Base-by-base conservation (phyloP, 2,329 filamentous ascomycete genomes). In the Calonectria ilicicola region DNA sequence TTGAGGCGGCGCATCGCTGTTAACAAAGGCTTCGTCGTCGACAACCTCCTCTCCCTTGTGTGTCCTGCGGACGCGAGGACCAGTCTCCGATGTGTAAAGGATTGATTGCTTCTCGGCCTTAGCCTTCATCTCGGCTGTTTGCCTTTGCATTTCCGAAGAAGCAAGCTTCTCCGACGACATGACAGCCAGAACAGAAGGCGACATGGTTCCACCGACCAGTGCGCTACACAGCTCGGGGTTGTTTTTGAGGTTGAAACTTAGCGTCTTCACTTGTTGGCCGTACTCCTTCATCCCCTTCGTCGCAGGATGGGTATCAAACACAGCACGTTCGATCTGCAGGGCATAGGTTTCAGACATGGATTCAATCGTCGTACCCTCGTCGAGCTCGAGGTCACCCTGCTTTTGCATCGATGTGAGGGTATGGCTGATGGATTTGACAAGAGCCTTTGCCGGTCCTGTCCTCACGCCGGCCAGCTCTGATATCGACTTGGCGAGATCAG, bases 21-120 rank as follows among this genome's bases (percentile, higher is more conserved):
- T 81, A n/a, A 83, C 72, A 44, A 84, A 82, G n/a, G 85, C 88
- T 40, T 97, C 95, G 56, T 93, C 92, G 74, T 96, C 95, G 19
- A 98, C 89, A 19, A 98, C 84, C 81, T 98, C 97, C 71, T 98
- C 96, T 15, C 97, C 97, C 83, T 98, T 98, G 86, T 98, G 96
- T 2, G 96, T 98, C 77, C 94, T 92, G 79, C 95, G 91, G 69
- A 98, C 93, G 3, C 95, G 92, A 5, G 96, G 95, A 62, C 91
- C 89, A 1, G 83, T 82, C 21, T 94, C 91, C 23, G 94, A 91
- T 17, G 95, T 91, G 72, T 96, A 92, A 40, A 98, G 89, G 58
- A 97, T 96, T 56, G 96, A 94, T 82, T 96, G 94, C 79, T 95
- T 94, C 80, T 97, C 94, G 0, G 92, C 91, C 73, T 91, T 90